Conservation (phyloP, 306 rosid genomes). For the Boehmeria nivea region DNA sequence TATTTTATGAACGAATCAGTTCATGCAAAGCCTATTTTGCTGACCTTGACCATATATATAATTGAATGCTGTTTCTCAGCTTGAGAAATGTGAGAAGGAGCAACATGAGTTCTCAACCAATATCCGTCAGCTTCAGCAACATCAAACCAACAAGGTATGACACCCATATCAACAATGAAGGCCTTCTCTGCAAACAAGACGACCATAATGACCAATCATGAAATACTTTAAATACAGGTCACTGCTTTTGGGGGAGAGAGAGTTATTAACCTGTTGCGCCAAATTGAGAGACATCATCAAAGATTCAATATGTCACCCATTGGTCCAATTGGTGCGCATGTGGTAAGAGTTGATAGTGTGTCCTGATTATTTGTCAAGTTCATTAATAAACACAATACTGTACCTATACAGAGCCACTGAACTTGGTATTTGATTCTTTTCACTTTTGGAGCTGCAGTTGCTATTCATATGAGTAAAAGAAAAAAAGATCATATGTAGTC, state of each 20-base stretch:
- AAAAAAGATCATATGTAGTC: too few relatives aligned
- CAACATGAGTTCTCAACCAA: slow-evolving; percentile 8
- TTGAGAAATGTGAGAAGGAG: slow-evolving; percentile 42
- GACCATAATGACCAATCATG: slow-evolving; percentile 9
- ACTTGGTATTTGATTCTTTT: too few relatives aligned
- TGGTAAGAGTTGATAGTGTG: slow-evolving; percentile 44
- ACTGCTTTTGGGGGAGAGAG: slow-evolving; percentile 75
- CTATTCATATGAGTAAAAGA: too few relatives aligned
- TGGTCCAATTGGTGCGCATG: slow-evolving; percentile 88
- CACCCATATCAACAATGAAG: neutral
- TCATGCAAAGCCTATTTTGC: neutral
- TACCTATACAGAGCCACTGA: neutral
- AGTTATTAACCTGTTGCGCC: slow-evolving; percentile 51
- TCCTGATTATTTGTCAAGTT: neutral
- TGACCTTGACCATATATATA: neutral
- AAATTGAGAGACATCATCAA: slow-evolving; percentile 49
- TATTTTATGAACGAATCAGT: too few relatives aligned
- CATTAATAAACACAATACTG: neutral
- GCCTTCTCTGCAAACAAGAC: neutral
- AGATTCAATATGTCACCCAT: slow-evolving; percentile 72
- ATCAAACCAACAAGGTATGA: slow-evolving; percentile 61
- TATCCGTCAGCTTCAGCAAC: slow-evolving; percentile 40
- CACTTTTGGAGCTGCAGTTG: too few relatives aligned
- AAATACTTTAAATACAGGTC: slow-evolving; percentile 43
- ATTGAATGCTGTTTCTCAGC: slow-evolving; percentile 31